Percentiles rank a stretch among this genome's conserved stretches.
Conservation (phyloP, 371 early-diverging fungal genomes). For the Mortierella sp. region DNA sequence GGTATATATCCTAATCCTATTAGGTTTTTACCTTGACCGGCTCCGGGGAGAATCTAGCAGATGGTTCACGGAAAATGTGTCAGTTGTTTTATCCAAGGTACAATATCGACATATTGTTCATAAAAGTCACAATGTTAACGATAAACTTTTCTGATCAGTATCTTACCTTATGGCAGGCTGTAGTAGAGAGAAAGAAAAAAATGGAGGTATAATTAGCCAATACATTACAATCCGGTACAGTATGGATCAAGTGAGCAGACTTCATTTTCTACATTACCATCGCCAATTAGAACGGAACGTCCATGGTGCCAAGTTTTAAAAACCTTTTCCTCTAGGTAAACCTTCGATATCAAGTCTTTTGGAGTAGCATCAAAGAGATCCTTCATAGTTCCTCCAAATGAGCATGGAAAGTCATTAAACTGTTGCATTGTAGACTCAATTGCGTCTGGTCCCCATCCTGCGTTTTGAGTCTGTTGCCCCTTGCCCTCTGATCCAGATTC, state of each 20-base stretch:
- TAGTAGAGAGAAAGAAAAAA: background rate
- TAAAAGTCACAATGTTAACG: no score
- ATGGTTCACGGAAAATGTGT: no score
- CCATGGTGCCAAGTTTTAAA: conserved; percentile 1
- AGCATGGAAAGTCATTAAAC: conserved; percentile 5
- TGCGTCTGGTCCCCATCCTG: conserved; percentile 39
- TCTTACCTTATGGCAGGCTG: conserved; percentile 21
- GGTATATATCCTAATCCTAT: no score
- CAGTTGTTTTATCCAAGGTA: no score
- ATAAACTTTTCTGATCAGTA: no score
- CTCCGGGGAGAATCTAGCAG: conserved; percentile 13
- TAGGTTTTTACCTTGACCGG: conserved; percentile 7
- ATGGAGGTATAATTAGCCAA: background rate
- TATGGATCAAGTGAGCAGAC: background rate
- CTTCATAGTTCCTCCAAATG: conserved; percentile 8
- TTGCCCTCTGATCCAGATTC: conserved; percentile 6
- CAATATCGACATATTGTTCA: no score
- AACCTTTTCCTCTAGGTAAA: background rate
- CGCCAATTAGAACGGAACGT: background rate
- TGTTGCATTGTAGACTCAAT: conserved; percentile 20
- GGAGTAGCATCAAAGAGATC: background rate
- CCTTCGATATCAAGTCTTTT: background rate
- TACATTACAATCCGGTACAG: no score
- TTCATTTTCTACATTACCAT: background rate
- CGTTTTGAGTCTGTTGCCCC: conserved; percentile 14